Conservation (phyloP, 495 filamentous ascomycete genomes). For the Halenospora varia region DNA sequence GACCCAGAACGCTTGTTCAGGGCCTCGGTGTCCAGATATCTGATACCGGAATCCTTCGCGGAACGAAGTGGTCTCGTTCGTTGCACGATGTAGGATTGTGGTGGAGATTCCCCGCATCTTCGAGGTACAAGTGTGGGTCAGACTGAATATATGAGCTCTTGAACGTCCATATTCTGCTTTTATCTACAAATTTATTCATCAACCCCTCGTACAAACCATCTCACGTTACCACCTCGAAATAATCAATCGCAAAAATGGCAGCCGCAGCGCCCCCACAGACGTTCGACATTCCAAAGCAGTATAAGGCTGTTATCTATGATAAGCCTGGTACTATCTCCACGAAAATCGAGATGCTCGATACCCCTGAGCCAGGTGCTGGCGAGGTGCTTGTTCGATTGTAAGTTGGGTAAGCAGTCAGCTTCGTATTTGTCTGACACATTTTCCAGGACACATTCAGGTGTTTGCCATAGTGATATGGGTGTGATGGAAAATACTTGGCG, state of each 20-base stretch:
- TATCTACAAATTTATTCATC: no score
- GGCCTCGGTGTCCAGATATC: no score
- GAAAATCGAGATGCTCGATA: constrained; percentile 60
- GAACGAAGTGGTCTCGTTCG: no score
- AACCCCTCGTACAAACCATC: neutral
- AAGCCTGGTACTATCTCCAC: constrained; percentile 66
- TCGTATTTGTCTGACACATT: constrained; percentile 10
- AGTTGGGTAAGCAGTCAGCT: constrained; percentile 4
- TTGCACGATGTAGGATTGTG: no score
- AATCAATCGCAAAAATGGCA: constrained; percentile 17
- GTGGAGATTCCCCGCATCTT: no score
- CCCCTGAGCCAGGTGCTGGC: constrained; percentile 59
- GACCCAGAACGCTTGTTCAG: no score
- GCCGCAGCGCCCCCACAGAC: constrained; percentile 4
- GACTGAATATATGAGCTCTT: neutral
- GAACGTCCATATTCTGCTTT: neutral
- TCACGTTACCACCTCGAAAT: neutral
- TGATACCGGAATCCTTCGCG: no score
- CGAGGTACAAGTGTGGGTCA: no score
- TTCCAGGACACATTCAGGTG: constrained; percentile 59
- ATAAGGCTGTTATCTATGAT: constrained; percentile 68
- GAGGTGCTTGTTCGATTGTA: constrained; percentile 66
- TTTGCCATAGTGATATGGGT: constrained; percentile 49
- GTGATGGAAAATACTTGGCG: constrained; percentile 51
- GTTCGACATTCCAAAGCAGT: constrained; percentile 52